Percentiles rank a stretch among this genome's conserved stretches.
Conservation (phyloP, 306 rosid genomes). For the Betula pendula region DNA sequence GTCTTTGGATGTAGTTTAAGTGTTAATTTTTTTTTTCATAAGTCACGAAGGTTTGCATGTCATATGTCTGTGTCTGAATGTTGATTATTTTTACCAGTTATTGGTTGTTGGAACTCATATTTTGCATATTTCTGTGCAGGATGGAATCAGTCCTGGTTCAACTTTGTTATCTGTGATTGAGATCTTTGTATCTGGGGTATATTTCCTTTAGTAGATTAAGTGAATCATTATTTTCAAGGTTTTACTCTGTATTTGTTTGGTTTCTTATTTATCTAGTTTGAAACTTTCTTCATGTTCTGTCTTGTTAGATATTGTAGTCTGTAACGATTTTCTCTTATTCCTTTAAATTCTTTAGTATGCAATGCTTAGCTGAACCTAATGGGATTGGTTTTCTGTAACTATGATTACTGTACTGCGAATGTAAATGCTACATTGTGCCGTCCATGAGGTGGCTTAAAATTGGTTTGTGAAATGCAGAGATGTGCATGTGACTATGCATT, state of each 20-base stretch:
- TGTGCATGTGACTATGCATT: neutral
- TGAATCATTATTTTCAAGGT: slow-evolving; percentile 18
- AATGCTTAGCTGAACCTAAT: neutral
- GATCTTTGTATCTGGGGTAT: slow-evolving; percentile 93
- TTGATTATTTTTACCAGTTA: slow-evolving; percentile 11
- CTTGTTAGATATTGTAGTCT: slow-evolving; percentile 15
- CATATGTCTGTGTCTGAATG: slow-evolving; percentile 26
- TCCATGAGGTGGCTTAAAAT: neutral
- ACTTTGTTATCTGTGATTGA: slow-evolving; percentile 87
- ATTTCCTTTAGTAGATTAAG: slow-evolving; percentile 31
- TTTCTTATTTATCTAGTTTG: neutral
- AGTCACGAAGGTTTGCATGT: slow-evolving; percentile 66
- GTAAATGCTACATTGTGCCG: neutral
- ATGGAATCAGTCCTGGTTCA: slow-evolving; percentile 80
- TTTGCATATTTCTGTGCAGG: slow-evolving; percentile 59
- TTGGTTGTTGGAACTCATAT: slow-evolving; percentile 18
- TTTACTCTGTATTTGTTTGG: neutral
- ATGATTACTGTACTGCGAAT: neutral
- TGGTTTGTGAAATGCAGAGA: neutral
- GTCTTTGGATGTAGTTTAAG: slow-evolving; percentile 71
- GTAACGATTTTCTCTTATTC: neutral
- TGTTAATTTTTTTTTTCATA: slow-evolving; percentile 70
- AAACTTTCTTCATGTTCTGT: neutral
- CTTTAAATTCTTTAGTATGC: neutral
- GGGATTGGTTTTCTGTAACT: neutral